Evolutionary conservation across 495 filamentous ascomycete genomes (phyloP), one percentile per base, ranked within the genome.

Genomic region (Penicillium desertorum): DNA sequence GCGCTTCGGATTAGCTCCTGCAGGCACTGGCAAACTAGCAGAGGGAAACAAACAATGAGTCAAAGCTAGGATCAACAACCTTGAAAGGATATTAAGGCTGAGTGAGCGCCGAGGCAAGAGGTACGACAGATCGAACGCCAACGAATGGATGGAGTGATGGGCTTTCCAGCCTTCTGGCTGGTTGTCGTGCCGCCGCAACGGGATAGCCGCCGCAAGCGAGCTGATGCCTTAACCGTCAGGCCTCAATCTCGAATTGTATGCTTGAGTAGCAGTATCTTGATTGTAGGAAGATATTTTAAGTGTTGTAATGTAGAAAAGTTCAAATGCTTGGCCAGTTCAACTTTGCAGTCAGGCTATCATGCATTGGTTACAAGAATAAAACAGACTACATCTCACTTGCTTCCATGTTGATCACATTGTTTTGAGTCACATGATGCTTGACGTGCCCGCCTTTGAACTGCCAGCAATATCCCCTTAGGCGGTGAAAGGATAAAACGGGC

Each of bases 201-300:
- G 68, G 73, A 72, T 76, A 79, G 70, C 64, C 76, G 76, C 76
- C 64, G 66, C 65, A 75, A 76, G 72, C 73, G 73, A 75, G 62
- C 54, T 51, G 54, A 8, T 64, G 63, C 68, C 68, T 68, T 51
- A 60, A 32, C 9, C 5, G 17, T 66, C 50, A 71, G 68, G 70
- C 55, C 60, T 4, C 1, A 17, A 47, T 27, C n/a, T 49, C 5
- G 6, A 46, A 43, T 47, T 47, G 16, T 12, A 36, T 34, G 30
- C 19, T 48, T 48, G 0, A 8, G 10, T 9, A 12, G 20, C 22
- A 22, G 10, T 12, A 10, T 19, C 1, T 20, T 32, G 17, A 12
- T 6, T 7, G 45, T 6, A 17, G 2, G 23, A 17, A 17, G 8
- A 25, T 47, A 10, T 30, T 27, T 4, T n/a, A 25, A 47, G 5